phyloP scores from a whole-genome alignment of 306 rosid genomes.

The Quercus glauca region DNA sequence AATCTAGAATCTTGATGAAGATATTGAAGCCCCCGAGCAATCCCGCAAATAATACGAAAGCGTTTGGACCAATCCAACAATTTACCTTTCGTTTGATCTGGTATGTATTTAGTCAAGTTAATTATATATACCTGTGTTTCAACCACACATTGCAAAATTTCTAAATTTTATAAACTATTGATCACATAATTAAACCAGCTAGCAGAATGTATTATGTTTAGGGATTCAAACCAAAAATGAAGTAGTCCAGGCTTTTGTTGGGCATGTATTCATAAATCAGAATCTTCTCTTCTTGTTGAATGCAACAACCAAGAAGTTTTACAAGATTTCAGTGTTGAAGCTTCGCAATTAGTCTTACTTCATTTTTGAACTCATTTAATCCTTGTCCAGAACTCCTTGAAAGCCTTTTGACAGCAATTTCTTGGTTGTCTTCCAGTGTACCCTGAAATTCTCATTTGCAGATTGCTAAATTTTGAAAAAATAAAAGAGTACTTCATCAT shows the following conservation, averaged over 20 bases:
- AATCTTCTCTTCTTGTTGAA: conserved; percentile 45
- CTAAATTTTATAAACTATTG: too few relatives aligned
- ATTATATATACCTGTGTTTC: background rate
- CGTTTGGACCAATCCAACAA: conserved; percentile 35
- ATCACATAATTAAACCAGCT: background rate
- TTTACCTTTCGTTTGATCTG: conserved; percentile 25
- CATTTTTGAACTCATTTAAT: conserved; percentile 51
- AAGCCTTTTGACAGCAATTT: conserved; percentile 63
- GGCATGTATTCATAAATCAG: conserved; percentile 63
- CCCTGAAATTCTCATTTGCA: conserved; percentile 34
- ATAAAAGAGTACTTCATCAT: too few relatives aligned
- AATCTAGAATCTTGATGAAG: conserved; percentile 61
- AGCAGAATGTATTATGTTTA: background rate
- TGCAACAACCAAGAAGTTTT: conserved; percentile 60
- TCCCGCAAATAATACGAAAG: conserved; percentile 44
- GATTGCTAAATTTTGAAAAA: too few relatives aligned
- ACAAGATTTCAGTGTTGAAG: conserved; percentile 77
- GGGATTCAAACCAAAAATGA: conserved; percentile 51
- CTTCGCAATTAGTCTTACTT: conserved; percentile 52
- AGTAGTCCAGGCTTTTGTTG: conserved; percentile 58
- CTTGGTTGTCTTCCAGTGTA: conserved; percentile 36
- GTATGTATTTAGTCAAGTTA: conserved; percentile 7
- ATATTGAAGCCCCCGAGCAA: conserved; percentile 46
- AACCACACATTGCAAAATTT: background rate
- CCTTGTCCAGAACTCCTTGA: conserved; percentile 56